phyloP scores from a whole-genome alignment of 805 yeast species.

The Candida adriatica region DNA sequence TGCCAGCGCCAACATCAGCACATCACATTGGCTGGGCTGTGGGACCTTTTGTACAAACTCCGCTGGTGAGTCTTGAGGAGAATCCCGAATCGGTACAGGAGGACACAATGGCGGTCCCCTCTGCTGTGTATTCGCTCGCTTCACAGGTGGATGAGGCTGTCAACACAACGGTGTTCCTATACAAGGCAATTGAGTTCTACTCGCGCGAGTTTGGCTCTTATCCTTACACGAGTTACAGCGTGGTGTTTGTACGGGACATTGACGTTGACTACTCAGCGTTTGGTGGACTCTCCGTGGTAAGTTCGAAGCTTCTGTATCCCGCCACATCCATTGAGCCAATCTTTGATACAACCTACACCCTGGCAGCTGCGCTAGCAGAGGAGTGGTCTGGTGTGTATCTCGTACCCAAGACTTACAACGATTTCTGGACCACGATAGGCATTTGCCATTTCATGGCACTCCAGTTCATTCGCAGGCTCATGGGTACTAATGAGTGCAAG shows the following conservation, averaged over 20 bases:
- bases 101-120: constrained; percentile 39
- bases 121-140: constrained; percentile 58
- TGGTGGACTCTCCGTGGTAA: constrained; percentile 64
- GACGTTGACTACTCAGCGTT: constrained; percentile 50
- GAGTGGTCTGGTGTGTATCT: constrained; percentile 96
- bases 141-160: constrained; percentile 47
- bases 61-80: constrained; percentile 38
- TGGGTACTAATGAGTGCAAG: constrained; percentile 81
- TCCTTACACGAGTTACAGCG: constrained; percentile 77
- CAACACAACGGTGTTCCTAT: constrained; percentile 72
- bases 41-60: constrained; percentile 73
- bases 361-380: constrained; percentile 66
- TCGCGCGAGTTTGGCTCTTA: constrained; percentile 88
- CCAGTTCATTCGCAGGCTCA: constrained; percentile 57
- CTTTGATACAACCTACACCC: constrained; percentile 55
- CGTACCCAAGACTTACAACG: constrained; percentile 70
- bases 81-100: constrained; percentile 26
- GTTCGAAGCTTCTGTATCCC: constrained; percentile 61
- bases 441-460: constrained; percentile 77
- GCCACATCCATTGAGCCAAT: constrained; percentile 74
- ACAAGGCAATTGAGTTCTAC: constrained; percentile 74
- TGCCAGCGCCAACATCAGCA: constrained; percentile 82
- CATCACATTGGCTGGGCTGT: constrained; percentile 94
- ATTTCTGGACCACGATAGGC: constrained; percentile 87
- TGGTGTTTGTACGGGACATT: constrained; percentile 63